A percentile compares a stretch with the other conserved stretches of the same genome.
phyloP scores from a whole-genome alignment of 1,139 yeast genomes.

The Geotrichum fermentans region DNA sequence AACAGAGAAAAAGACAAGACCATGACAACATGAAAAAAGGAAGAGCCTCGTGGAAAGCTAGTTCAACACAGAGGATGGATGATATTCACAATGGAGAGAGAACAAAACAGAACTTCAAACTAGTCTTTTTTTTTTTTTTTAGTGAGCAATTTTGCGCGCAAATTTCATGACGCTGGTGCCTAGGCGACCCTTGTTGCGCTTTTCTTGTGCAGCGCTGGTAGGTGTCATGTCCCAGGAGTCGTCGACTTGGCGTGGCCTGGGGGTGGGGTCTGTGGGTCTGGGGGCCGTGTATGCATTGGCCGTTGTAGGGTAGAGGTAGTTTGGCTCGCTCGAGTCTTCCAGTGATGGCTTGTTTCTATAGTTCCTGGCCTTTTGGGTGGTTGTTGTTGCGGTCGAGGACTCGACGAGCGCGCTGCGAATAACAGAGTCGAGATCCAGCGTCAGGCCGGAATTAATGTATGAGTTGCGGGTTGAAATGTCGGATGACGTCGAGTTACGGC shows the following conservation, averaged over 20 bases:
- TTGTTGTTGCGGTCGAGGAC: conserved; percentile 1
- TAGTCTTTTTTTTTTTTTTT: not conserved
- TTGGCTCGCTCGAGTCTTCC: not conserved
- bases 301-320: conserved; percentile 1
- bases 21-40: not conserved
- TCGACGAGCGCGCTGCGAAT: conserved; percentile 12
- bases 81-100: not conserved
- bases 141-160: conserved; percentile 10
- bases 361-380: not conserved
- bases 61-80: not conserved
- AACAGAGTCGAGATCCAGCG: conserved; percentile 10
- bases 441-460: not conserved
- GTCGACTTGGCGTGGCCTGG: not conserved
- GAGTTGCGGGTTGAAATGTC: not conserved
- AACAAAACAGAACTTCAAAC: not conserved
- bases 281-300: conserved; percentile 3
- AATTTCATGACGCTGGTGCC: conserved; percentile 8
- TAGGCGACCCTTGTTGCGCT: conserved; percentile 6
- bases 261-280: not conserved
- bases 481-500: not conserved
- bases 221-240: not conserved
- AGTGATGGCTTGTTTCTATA: conserved; percentile 2
- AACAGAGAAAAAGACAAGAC: not conserved
- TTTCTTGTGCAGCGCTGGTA: not conserved
- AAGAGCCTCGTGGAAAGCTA: not conserved